Evolutionary conservation across 2,329 filamentous ascomycete species (phyloP).

Genomic region (Metarhizium humberi): DNA sequence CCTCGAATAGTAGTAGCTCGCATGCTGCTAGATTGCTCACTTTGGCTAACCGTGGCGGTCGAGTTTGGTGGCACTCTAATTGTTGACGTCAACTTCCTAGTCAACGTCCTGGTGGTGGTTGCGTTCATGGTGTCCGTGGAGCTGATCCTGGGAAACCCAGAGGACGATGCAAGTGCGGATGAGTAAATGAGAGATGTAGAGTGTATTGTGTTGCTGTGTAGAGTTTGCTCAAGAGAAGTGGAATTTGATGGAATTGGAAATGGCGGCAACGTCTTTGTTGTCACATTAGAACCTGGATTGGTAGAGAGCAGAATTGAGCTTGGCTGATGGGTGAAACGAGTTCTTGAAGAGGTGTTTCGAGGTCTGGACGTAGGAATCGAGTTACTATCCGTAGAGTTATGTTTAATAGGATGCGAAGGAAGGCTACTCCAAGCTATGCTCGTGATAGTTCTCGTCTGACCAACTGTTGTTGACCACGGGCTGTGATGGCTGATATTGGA

Average conservation of each 20-base stretch:
- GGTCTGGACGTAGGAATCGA: not conserved
- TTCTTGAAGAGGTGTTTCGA: not conserved
- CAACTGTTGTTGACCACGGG: not conserved
- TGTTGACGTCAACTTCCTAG: slow-evolving; percentile 1
- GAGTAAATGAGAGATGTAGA: not conserved
- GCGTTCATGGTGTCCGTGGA: not conserved
- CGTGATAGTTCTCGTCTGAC: not conserved
- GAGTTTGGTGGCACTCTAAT: slow-evolving; percentile 1
- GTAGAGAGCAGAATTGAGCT: slow-evolving; percentile 2
- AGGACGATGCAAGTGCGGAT: not conserved
- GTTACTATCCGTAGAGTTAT: not conserved
- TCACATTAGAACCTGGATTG: not conserved
- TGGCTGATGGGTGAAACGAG: not conserved
- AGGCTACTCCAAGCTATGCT: slow-evolving; percentile 1
- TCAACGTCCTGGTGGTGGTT: not conserved
- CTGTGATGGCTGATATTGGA: not conserved
- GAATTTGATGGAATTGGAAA: slow-evolving; percentile 1
- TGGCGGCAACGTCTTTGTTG: not conserved
- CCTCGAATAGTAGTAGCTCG: not conserved
- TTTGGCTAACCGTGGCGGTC: not conserved
- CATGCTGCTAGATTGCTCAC: not conserved
- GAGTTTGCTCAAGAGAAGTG: slow-evolving; percentile 1
- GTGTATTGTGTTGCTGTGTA: not conserved
- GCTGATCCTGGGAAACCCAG: not conserved
- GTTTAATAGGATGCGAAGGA: not conserved